phyloP scores from a whole-genome alignment of 73 alveolate species.

The Paramecium primaurelia region DNA sequence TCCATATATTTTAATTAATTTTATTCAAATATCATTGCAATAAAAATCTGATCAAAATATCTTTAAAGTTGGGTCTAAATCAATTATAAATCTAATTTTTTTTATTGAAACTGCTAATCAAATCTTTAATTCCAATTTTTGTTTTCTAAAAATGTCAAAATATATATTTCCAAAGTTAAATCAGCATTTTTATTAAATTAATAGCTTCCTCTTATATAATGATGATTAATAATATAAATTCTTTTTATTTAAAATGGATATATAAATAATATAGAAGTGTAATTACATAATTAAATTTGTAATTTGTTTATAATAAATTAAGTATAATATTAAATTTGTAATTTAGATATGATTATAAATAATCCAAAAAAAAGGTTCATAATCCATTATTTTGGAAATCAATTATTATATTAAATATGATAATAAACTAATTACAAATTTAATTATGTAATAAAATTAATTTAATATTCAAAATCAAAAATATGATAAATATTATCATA shows the following conservation, averaged over 20 bases:
- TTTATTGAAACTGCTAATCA: too few species aligned
- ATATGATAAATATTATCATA: not conserved
- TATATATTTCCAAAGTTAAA: not conserved
- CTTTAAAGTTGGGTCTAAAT: not conserved
- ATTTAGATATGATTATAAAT: too few species aligned
- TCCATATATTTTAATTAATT: not conserved
- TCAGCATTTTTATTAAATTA: not conserved
- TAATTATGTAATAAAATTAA: too few species aligned
- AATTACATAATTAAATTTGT: not conserved
- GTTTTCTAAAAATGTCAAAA: not conserved
- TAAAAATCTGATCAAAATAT: not conserved
- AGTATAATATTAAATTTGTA: too few species aligned
- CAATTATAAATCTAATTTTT: not conserved
- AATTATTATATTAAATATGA: too few species aligned
- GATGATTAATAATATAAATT: too few species aligned
- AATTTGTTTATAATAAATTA: not conserved
- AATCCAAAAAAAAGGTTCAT: too few species aligned
- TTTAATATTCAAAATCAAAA: not conserved
- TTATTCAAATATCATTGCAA: not conserved
- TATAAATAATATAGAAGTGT: not conserved
- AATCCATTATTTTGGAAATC: too few species aligned
- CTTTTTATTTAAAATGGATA: not conserved
- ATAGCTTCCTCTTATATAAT: not conserved
- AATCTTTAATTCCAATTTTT: not conserved
- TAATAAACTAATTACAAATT: too few species aligned